Percentiles rank a stretch among this genome's conserved stretches.
phyloP scores from a whole-genome alignment of 2,329 filamentous ascomycete genomes.

The Curvularia verruculosa region DNA sequence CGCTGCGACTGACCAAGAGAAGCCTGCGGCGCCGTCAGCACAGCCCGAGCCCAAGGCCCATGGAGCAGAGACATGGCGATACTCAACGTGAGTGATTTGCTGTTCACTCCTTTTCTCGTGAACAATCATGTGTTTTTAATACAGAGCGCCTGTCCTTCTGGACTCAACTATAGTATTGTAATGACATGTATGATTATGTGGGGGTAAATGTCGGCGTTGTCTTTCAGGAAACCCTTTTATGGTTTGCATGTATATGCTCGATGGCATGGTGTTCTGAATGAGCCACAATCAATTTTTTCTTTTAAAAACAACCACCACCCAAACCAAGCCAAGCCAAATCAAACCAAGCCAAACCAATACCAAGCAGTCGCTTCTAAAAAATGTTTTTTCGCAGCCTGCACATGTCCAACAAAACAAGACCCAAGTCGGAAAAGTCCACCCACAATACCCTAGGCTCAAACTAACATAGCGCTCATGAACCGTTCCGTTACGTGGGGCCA shows the following conservation, averaged over 20 bases:
- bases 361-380: background rate
- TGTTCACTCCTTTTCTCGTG: background rate
- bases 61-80: slow-evolving; percentile 45
- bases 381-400: background rate
- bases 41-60: slow-evolving; percentile 23
- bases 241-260: background rate
- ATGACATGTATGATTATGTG: slow-evolving; percentile 2
- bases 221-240: background rate
- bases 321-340: too few species aligned
- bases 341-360: too few species aligned
- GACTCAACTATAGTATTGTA: background rate
- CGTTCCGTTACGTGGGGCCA: background rate
- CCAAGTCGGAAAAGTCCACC: too few species aligned
- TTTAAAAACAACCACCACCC: too few species aligned
- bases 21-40: slow-evolving; percentile 10
- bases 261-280: background rate
- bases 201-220: background rate
- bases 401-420: background rate
- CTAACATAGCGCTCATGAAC: background rate
- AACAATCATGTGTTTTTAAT: background rate
- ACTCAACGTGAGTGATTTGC: slow-evolving; percentile 11
- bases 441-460: background rate
- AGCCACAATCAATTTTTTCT: background rate
- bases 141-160: background rate
- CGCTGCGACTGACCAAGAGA: slow-evolving; percentile 12